These are phyloP conservation scores for Neopestalotiopsis clavispora DNA, from an alignment of 2,329 filamentous ascomycete genomes.

Conservation along the genomic window DNA sequence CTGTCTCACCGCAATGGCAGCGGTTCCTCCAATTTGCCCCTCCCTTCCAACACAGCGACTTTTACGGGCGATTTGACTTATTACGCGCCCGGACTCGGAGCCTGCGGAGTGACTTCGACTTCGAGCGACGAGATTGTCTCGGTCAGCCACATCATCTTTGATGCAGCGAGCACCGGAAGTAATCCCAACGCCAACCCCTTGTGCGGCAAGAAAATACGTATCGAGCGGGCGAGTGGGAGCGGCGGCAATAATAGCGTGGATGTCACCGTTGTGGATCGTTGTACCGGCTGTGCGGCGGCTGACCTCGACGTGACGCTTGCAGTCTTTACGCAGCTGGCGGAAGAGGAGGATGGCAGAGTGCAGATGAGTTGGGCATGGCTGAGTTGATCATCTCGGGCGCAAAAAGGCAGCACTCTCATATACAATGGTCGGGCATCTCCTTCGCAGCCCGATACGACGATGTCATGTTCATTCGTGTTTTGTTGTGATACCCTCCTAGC, in stretches of 20 bases:
- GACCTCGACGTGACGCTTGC: conserved; percentile 55
- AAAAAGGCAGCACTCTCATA: background rate
- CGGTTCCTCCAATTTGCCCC: conserved; percentile 24
- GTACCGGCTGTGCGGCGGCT: conserved; percentile 50
- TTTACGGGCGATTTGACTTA: conserved; percentile 72
- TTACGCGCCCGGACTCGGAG: conserved; percentile 69
- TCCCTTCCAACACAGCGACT: conserved; percentile 23
- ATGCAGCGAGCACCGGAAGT: conserved; percentile 55
- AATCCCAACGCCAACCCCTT: conserved; percentile 52
- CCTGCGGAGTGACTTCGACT: conserved; percentile 66
- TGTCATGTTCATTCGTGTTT: background rate
- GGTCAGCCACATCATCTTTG: conserved; percentile 70
- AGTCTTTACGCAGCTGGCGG: conserved; percentile 52
- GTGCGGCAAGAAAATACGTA: conserved; percentile 70
- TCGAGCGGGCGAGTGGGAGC: conserved; percentile 53
- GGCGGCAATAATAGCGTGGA: conserved; percentile 47
- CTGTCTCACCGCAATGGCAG: conserved; percentile 22
- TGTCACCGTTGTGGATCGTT: conserved; percentile 72
- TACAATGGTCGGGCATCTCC: background rate
- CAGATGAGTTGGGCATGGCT: conserved; percentile 42
- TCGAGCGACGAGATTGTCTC: conserved; percentile 66
- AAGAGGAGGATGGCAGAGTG: conserved; percentile 45
- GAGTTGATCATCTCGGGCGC: conserved; percentile 22
- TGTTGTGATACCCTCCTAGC: background rate
- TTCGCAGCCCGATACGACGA: background rate